phyloP scores from a whole-genome alignment of 1,284 basidiomycete species.

The Mycena sp. region DNA sequence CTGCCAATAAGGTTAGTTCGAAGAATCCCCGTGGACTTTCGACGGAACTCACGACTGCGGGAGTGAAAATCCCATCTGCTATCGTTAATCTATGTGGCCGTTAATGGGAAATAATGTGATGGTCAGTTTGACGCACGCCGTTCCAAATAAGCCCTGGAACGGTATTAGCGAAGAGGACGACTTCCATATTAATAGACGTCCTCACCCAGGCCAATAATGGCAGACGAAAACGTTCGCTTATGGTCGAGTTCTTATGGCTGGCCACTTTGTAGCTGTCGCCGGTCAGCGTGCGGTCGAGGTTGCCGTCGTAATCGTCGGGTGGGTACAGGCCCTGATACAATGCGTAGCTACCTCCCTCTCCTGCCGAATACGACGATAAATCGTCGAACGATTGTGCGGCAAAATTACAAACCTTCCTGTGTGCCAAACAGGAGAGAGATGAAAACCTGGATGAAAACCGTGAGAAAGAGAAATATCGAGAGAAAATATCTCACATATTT shows the following conservation, averaged over 20 bases:
- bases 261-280: slow-evolving; percentile 51
- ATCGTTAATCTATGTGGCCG: slow-evolving; percentile 58
- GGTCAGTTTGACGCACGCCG: slow-evolving; percentile 45
- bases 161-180: neutral
- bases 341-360: slow-evolving; percentile 76
- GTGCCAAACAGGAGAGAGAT: slow-evolving; percentile 71
- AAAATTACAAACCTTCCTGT: slow-evolving; percentile 54
- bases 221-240: slow-evolving; percentile 54
- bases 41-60: slow-evolving; percentile 62
- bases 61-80: slow-evolving; percentile 71
- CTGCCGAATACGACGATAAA: slow-evolving; percentile 42
- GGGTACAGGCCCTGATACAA: slow-evolving; percentile 72
- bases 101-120: neutral
- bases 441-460: slow-evolving; percentile 52
- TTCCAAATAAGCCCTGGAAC: slow-evolving; percentile 54
- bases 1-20: slow-evolving; percentile 12
- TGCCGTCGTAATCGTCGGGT: slow-evolving; percentile 54
- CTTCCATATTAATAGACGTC: slow-evolving; percentile 26
- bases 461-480: neutral
- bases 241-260: slow-evolving; percentile 37
- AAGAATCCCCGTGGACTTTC: neutral
- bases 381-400: neutral
- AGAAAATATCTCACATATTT: slow-evolving; percentile 66
- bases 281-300: slow-evolving; percentile 65
- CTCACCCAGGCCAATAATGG: slow-evolving; percentile 66